Evolutionary conservation across 306 rosid species (phyloP), one percentile per base, ranked within the genome.

Genomic region (Sechiopsis laciniata): DNA sequence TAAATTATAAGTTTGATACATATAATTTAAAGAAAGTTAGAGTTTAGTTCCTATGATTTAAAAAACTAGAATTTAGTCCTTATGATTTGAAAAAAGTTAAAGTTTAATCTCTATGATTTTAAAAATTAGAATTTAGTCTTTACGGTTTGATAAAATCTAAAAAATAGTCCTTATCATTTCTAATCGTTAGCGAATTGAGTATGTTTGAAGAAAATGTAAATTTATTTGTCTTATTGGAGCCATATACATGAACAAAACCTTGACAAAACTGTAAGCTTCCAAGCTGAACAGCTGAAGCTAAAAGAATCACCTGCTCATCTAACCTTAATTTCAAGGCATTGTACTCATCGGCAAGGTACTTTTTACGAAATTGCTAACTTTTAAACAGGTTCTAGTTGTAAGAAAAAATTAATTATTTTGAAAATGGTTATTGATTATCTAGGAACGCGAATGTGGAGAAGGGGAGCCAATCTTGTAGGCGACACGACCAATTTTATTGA

Each of bases 361-460:
- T 21, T 78, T 9, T 79, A 15, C 19, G 60, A 74, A 65, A 80
- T 79, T 55, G 55, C 75, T 75, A 45, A 21, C 72, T 69, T 19
- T 74, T 78, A 50, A 54, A 58, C 61, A 77, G 42, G 51, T 37
- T 29, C 7, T n/a, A 21, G 46, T 46, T 71, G 55, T 48, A 48
- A 7, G 57, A 22, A 48, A 45, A 42, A 10, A 46, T 24, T 15
- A 26, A 26, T 26, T 32, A 71, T 53, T 71, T 26, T 26, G 29
- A 26, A 26, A 26, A 26, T 26, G 29, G 16, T 64, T 71, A 21
- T 22, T 85, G 78, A 52, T 78, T 81, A 72, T 19, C 2, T 68
- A 94, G 99, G 99, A 77, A 94, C 97, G 72, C 79, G 99, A 81
- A 91, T 94, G 99, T 94, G 99, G 99, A 86, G 99, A 90, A 86